phyloP scores from a whole-genome alignment of 1,284 basidiomycete genomes.

The Leccinum solheimii region DNA sequence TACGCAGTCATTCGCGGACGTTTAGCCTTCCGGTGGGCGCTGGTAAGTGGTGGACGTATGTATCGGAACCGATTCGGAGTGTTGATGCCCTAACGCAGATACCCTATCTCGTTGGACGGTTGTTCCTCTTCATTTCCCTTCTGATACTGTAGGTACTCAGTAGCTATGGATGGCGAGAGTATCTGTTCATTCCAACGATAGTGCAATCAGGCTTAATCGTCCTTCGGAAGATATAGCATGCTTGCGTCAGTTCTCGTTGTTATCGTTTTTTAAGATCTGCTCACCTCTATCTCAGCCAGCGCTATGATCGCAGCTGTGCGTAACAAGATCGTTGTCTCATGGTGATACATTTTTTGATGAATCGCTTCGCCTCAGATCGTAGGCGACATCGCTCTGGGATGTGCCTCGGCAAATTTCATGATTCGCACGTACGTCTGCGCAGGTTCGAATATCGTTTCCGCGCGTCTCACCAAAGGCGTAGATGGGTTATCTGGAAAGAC shows the following conservation, averaged over 20 bases:
- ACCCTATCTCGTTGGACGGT: constrained; percentile 19
- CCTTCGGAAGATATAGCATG: constrained; percentile 1
- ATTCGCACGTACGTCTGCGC: constrained; percentile 22
- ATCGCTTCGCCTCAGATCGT: constrained; percentile 3
- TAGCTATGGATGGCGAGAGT: background rate
- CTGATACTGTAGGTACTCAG: constrained; percentile 17
- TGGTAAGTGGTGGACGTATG: constrained; percentile 10
- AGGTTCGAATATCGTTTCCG: background rate
- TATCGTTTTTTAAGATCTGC: background rate
- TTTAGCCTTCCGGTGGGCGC: constrained; percentile 20
- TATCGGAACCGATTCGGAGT: background rate
- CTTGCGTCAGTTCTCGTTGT: constrained; percentile 14
- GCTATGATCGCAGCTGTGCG: constrained; percentile 13
- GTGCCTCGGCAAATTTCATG: constrained; percentile 20
- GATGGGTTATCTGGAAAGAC: constrained; percentile 30
- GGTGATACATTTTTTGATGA: background rate
- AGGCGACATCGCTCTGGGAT: constrained; percentile 14
- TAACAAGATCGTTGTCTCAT: background rate
- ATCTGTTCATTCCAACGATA: background rate
- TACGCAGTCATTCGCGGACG: constrained; percentile 19
- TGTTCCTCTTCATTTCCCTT: constrained; percentile 15
- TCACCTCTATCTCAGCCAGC: constrained; percentile 13
- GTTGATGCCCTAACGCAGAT: constrained; percentile 11
- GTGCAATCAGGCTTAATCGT: constrained; percentile 6
- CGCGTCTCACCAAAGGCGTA: constrained; percentile 7